Evolutionary conservation across 2,329 filamentous ascomycete species (phyloP).

Genomic region (Colletotrichum theobromicola): DNA sequence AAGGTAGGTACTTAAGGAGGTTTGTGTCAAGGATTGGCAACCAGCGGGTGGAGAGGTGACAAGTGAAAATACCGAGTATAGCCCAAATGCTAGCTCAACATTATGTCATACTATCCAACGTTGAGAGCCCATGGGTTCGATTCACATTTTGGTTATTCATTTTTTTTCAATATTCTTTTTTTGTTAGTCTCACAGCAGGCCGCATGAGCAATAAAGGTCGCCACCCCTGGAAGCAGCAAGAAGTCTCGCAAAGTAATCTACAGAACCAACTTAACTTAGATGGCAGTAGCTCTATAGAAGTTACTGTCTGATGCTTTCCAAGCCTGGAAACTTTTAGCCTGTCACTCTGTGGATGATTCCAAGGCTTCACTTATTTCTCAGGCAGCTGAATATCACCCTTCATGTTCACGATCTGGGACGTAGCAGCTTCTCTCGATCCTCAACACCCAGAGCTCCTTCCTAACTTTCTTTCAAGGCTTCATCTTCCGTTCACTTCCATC

Average conservation of each 20-base stretch:
- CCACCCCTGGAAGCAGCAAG: neutral
- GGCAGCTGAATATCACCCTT: neutral
- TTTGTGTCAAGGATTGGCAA: neutral
- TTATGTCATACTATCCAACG: neutral
- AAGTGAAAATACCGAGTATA: neutral
- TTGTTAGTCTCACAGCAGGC: neutral
- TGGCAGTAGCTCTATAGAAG: neutral
- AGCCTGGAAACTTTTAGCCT: neutral
- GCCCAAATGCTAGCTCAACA: neutral
- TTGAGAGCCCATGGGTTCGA: neutral
- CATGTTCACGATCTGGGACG: neutral
- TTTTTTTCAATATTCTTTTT: neutral
- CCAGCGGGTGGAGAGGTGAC: neutral
- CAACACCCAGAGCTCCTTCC: neutral
- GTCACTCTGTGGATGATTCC: too few species aligned
- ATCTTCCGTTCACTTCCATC: neutral
- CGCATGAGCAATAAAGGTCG: neutral
- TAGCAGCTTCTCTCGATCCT: neutral
- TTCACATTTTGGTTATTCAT: neutral
- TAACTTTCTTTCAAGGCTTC: neutral
- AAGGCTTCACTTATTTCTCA: too few species aligned
- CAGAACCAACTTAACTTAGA: accelerated
- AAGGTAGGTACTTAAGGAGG: neutral
- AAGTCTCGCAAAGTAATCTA: neutral
- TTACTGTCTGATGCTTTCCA: accelerated